These are phyloP conservation scores for Phytomonas francai DNA, from an alignment of 208 protist species.

Conservation along the genomic window DNA sequence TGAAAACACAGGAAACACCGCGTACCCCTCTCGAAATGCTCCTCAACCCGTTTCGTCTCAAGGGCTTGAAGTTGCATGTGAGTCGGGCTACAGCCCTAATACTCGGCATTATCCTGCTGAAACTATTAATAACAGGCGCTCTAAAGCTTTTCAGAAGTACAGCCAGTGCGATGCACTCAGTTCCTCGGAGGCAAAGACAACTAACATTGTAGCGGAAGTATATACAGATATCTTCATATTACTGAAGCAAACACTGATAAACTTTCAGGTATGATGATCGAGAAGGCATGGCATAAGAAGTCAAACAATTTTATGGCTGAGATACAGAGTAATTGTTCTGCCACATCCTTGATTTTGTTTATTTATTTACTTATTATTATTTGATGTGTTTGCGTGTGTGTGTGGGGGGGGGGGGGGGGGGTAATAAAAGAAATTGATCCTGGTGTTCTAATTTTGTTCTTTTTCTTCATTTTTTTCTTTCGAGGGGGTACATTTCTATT, in stretches of 20 bases:
- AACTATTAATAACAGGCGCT: neutral
- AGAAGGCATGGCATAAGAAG: neutral
- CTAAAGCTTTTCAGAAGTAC: neutral
- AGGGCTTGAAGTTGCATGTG: conserved; percentile 6
- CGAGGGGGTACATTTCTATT: neutral
- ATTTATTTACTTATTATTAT: too few species aligned
- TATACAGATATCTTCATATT: neutral
- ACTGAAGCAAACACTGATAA: neutral
- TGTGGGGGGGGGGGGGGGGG: too few species aligned
- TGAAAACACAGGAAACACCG: neutral
- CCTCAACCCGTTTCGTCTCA: neutral
- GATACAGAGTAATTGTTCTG: neutral
- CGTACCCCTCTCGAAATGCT: neutral
- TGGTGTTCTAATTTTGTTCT: neutral
- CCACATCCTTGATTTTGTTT: neutral
- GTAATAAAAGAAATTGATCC: neutral
- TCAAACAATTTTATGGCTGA: neutral
- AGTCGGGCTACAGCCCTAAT: neutral
- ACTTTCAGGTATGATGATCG: neutral
- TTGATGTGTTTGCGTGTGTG: too few species aligned
- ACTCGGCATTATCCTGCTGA: neutral
- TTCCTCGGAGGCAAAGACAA: neutral
- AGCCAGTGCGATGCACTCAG: neutral
- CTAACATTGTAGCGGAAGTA: neutral
- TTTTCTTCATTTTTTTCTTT: neutral